Base-by-base conservation (phyloP, 2,329 filamentous ascomycete genomes). In the Plectosphaerella cucumerina region DNA sequence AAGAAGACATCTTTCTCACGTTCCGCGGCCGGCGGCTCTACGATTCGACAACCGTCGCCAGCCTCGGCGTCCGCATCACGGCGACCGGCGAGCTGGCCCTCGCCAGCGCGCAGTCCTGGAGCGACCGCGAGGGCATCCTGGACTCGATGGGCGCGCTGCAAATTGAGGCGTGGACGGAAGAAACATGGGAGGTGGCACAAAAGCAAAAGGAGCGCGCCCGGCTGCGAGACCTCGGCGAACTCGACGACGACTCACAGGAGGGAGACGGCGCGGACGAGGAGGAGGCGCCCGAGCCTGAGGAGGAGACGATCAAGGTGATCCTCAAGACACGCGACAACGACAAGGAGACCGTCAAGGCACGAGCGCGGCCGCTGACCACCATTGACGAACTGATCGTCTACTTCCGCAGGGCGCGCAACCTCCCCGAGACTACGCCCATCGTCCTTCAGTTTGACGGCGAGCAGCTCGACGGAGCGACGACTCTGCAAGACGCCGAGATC, bases 361-460 rank as follows among this genome's bases (percentile, higher is more conserved):
- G 69, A n/a, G 75, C 80, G 2, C 70, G 72, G 26, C 65, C 71
- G 50, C 74, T 77, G 47, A 90, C 84, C 1, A 76, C 73, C 2
- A 75, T 91, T 21, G 76, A 75, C 31, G 82, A 80, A 49, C 74
- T 95, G 48, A 71, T 87, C 17, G 72, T 70, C 37, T 79, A 76
- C 4, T 93, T 87, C 64, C 78, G 82, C 47, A 71, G 72, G 35
- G 70, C 76, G 57, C 75, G 78, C 26, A 59, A 71, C 0, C 64
- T 92, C 17, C 66, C 70, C 0, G 62, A 70, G 1, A 75, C 78
- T 5, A 77, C 75, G 57, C 66, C 75, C 0, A 70, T 94, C 3
- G 75, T 77, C 35, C 70, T 96, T 11, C 74, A 78, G 58, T 92
- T 90, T 66, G 90, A 96, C 59, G 90, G 90, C 14, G 89, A 92